Evolutionary conservation across 2,329 filamentous ascomycete genomes (phyloP).

Genomic region (Geosmithia putterillii): DNA sequence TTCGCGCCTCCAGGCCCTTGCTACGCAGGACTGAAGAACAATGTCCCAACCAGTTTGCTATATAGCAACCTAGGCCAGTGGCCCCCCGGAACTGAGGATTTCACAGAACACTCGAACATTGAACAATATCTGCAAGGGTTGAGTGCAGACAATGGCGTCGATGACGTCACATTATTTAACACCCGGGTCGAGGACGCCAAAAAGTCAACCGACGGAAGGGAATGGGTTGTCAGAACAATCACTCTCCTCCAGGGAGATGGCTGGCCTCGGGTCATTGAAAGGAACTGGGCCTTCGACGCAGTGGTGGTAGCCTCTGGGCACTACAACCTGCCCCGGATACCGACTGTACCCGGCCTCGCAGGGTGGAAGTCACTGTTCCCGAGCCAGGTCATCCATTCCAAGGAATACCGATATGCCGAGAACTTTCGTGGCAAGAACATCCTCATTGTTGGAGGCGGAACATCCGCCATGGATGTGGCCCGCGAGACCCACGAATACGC

Average conservation of each 20-base stretch:
- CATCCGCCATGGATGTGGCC: slow-evolving; percentile 28
- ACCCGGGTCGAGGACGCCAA: slow-evolving; percentile 42
- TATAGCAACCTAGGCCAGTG: slow-evolving; percentile 32
- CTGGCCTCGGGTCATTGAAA: slow-evolving; percentile 13
- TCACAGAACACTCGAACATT: slow-evolving; percentile 43
- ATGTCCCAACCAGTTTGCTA: slow-evolving; percentile 53
- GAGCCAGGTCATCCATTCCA: slow-evolving; percentile 50
- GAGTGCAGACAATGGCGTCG: slow-evolving; percentile 33
- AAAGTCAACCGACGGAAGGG: slow-evolving; percentile 25
- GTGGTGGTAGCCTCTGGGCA: slow-evolving; percentile 56
- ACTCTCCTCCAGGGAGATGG: slow-evolving; percentile 19
- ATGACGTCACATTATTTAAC: slow-evolving; percentile 37
- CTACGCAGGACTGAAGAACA: slow-evolving; percentile 52
- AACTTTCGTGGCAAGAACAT: slow-evolving; percentile 39
- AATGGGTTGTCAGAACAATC: slow-evolving; percentile 40
- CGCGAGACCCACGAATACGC: slow-evolving; percentile 23
- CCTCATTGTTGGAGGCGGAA: slow-evolving; percentile 40
- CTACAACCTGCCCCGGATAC: slow-evolving; percentile 51
- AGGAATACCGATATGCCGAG: slow-evolving; percentile 54
- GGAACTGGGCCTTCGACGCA: slow-evolving; percentile 40
- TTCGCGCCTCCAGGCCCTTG: slow-evolving; percentile 29
- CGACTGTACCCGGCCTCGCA: slow-evolving; percentile 44
- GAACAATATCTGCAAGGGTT: slow-evolving; percentile 51
- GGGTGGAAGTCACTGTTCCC: slow-evolving; percentile 44
- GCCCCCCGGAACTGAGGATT: slow-evolving; percentile 46